A percentile compares a stretch with the other conserved stretches of the same genome.
phyloP scores from a whole-genome alignment of 805 yeast genomes.

The Scheffersomyces lignosus region DNA sequence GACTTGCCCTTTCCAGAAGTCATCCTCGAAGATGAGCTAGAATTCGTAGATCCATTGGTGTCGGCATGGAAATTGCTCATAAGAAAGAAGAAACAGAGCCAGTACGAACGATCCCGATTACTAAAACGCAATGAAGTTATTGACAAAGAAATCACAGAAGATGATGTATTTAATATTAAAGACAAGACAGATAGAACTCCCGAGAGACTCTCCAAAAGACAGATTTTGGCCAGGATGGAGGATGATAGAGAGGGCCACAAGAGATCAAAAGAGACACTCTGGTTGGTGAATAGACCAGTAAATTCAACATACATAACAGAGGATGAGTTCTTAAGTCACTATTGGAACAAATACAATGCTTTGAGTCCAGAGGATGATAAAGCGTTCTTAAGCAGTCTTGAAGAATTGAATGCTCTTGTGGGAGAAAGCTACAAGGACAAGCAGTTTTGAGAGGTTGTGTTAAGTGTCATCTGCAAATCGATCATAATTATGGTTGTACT shows the following conservation, averaged over 20 bases:
- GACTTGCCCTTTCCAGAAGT: slow-evolving; percentile 37
- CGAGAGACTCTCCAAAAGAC: slow-evolving; percentile 40
- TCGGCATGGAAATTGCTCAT: slow-evolving; percentile 50
- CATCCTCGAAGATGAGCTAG: slow-evolving; percentile 16
- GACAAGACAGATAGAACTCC: slow-evolving; percentile 16
- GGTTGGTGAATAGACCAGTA: slow-evolving; percentile 62
- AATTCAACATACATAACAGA: slow-evolving; percentile 35
- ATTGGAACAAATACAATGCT: slow-evolving; percentile 49
- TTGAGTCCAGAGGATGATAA: slow-evolving; percentile 46
- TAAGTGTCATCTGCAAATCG: no score
- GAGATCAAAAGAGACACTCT: slow-evolving; percentile 73
- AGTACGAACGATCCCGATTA: slow-evolving; percentile 47
- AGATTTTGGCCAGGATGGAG: slow-evolving; percentile 78
- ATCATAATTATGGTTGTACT: no score
- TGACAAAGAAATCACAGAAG: slow-evolving; percentile 22
- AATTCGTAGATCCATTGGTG: slow-evolving; percentile 28
- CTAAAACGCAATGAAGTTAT: slow-evolving; percentile 29
- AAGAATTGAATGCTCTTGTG: slow-evolving; percentile 56
- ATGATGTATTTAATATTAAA: slow-evolving; percentile 25
- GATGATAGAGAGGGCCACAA: slow-evolving; percentile 92
- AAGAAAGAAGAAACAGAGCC: slow-evolving; percentile 49
- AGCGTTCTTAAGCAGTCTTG: slow-evolving; percentile 45
- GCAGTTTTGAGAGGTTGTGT: slow-evolving; percentile 24
- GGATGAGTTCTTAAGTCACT: slow-evolving; percentile 41
- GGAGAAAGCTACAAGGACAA: slow-evolving; percentile 51